Evolutionary conservation across 306 rosid genomes (phyloP).

Genomic region (Inga leiocalycina): DNA sequence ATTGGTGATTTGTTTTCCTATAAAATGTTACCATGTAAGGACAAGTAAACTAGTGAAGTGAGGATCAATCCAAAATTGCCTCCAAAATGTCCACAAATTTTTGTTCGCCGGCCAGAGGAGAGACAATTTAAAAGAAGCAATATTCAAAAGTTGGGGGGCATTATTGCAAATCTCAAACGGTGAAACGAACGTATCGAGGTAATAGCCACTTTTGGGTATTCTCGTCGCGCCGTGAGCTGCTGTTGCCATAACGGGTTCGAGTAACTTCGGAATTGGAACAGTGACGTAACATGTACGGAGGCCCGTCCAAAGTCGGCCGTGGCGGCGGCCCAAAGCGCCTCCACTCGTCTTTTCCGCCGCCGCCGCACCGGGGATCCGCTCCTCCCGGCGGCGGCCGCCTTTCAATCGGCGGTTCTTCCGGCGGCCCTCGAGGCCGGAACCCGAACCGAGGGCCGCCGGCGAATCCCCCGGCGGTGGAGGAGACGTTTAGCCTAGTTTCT

Average conservation of each 20-base stretch:
- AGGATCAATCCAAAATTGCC: neutral
- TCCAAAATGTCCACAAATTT: neutral
- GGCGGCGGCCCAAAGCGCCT: conserved; percentile 70
- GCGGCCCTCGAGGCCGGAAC: conserved; percentile 44
- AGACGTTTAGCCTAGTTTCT: conserved; percentile 68
- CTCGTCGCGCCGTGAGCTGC: conserved; percentile 9
- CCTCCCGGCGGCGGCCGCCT: conserved; percentile 52
- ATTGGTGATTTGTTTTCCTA: too few species aligned
- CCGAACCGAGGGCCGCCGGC: conserved; percentile 36
- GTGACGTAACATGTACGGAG: conserved; percentile 65
- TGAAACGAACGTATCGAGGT: neutral
- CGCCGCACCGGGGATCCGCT: conserved; percentile 53
- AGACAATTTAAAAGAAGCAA: neutral
- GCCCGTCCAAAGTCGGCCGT: conserved; percentile 84
- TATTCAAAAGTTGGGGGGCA: neutral
- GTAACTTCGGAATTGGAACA: conserved; percentile 26
- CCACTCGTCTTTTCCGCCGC: conserved; percentile 53
- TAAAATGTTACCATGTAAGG: too few species aligned
- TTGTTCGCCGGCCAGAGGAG: too few species aligned
- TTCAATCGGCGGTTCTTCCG: conserved; percentile 57
- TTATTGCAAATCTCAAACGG: neutral
- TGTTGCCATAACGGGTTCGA: conserved; percentile 30
- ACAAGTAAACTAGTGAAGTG: too few species aligned
- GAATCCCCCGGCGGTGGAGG: conserved; percentile 60
- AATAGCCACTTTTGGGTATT: neutral